Percentiles rank a stretch among this genome's conserved stretches.
These are phyloP conservation scores for Fusarium globosum DNA, from an alignment of 2,329 filamentous ascomycete species.

Conservation along the genomic window DNA sequence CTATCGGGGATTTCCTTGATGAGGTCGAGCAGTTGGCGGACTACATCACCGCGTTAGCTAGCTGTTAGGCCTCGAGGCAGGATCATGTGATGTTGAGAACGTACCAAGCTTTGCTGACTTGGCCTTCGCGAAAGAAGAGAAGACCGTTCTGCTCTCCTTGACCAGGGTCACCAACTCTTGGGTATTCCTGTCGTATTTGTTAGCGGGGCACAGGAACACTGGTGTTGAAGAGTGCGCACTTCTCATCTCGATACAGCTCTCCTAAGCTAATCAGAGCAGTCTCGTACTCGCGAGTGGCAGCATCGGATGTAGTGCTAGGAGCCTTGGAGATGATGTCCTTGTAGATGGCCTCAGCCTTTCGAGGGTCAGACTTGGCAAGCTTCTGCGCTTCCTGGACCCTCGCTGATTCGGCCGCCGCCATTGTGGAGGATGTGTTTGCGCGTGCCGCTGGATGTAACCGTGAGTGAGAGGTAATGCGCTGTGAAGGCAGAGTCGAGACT, in stretches of 20 bases:
- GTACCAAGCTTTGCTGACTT: slow-evolving; percentile 98
- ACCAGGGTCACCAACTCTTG: slow-evolving; percentile 90
- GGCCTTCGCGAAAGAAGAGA: slow-evolving; percentile 97
- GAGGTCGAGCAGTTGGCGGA: slow-evolving; percentile 95
- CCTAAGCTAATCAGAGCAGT: slow-evolving; percentile 87
- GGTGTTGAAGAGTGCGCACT: slow-evolving; percentile 62
- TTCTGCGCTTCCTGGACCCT: slow-evolving; percentile 90
- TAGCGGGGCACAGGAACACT: slow-evolving; percentile 16
- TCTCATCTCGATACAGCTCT: slow-evolving; percentile 91
- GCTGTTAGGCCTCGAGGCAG: slow-evolving; percentile 4
- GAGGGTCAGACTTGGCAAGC: slow-evolving; percentile 81
- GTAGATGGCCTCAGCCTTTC: slow-evolving; percentile 87
- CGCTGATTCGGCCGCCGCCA: slow-evolving; percentile 69
- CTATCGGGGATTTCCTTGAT: slow-evolving; percentile 95
- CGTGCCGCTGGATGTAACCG: slow-evolving; percentile 9
- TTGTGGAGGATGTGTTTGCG: slow-evolving; percentile 47
- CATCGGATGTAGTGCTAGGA: slow-evolving; percentile 83
- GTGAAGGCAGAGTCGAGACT: background rate
- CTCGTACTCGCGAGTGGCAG: slow-evolving; percentile 92
- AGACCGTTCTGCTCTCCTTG: slow-evolving; percentile 86
- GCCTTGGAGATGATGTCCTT: slow-evolving; percentile 89
- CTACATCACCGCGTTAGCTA: slow-evolving; percentile 58
- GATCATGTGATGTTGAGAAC: slow-evolving; percentile 43
- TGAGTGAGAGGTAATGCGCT: slow-evolving; percentile 3
- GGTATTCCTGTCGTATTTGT: slow-evolving; percentile 68